Evolutionary conservation across 2,329 filamentous ascomycete species (phyloP).

Genomic region (Sclerotinia minor): DNA sequence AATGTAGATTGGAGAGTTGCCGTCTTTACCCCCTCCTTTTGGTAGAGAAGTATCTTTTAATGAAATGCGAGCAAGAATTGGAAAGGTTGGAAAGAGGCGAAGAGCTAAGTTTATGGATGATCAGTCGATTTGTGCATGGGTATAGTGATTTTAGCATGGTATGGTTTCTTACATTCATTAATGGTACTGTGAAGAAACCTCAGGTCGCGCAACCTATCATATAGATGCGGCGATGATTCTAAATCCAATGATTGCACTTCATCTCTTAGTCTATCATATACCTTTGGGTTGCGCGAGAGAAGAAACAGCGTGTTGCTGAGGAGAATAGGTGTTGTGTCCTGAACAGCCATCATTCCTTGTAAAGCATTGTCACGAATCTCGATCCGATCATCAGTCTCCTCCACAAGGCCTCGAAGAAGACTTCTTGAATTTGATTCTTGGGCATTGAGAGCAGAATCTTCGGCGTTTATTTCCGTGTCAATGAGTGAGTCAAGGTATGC

Average conservation of each 20-base stretch:
- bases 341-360: slow-evolving; percentile 11
- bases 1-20: slow-evolving; percentile 26
- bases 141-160: not conserved
- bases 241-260: not conserved
- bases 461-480: not conserved
- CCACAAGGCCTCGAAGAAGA: slow-evolving; percentile 4
- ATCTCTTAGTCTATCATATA: slow-evolving; percentile 1
- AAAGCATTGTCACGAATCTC: slow-evolving; percentile 19
- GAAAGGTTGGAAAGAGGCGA: slow-evolving; percentile 36
- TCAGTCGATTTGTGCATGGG: not conserved
- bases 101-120: slow-evolving; percentile 23
- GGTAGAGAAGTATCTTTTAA: slow-evolving; percentile 26
- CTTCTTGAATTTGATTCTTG: not conserved
- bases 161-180: not conserved
- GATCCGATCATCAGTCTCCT: slow-evolving; percentile 5
- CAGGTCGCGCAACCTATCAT: not conserved
- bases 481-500: slow-evolving; percentile 17
- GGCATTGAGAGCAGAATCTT: not conserved
- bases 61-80: slow-evolving; percentile 23
- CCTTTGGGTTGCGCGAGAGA: not conserved
- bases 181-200: slow-evolving; percentile 3
- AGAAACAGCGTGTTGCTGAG: slow-evolving; percentile 18
- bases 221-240: not conserved
- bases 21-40: slow-evolving; percentile 28
- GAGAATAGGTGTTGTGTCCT: slow-evolving; percentile 8